These are phyloP conservation scores for Colletotrichum trifolii DNA, from an alignment of 2,329 filamentous ascomycete species.

Conservation along the genomic window DNA sequence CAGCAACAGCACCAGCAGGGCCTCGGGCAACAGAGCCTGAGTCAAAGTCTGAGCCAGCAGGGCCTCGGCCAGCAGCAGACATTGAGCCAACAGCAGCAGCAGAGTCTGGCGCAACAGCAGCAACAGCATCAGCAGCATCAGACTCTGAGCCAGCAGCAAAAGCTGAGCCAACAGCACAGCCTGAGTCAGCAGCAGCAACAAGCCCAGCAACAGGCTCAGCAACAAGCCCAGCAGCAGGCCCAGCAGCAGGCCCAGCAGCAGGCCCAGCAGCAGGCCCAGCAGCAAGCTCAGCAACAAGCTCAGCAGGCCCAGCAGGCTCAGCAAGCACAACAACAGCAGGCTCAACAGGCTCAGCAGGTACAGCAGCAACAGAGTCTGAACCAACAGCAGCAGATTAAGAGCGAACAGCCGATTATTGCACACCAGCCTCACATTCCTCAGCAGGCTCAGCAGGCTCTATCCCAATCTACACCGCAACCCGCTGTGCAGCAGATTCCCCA, in stretches of 20 bases:
- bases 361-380: slow-evolving; percentile 45
- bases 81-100: slow-evolving; percentile 45
- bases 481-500: no score
- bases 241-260: slow-evolving; percentile 46
- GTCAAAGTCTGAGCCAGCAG: slow-evolving; percentile 42
- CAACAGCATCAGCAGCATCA: slow-evolving; percentile 47
- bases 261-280: slow-evolving; percentile 43
- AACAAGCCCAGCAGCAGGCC: slow-evolving; percentile 39
- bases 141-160: slow-evolving; percentile 45
- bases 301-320: slow-evolving; percentile 45
- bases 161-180: slow-evolving; percentile 45
- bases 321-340: slow-evolving; percentile 44
- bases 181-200: slow-evolving; percentile 40
- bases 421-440: slow-evolving; percentile 25
- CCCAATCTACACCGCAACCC: no score
- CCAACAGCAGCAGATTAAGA: slow-evolving; percentile 42
- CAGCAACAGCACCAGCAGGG: slow-evolving; percentile 43
- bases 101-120: slow-evolving; percentile 39
- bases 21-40: slow-evolving; percentile 39
- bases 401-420: slow-evolving; percentile 28
- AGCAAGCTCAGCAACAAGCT: slow-evolving; percentile 43
- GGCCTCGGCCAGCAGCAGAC: slow-evolving; percentile 45
- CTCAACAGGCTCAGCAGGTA: slow-evolving; percentile 44
- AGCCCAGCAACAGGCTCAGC: no score
- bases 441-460: slow-evolving; percentile 36